phyloP scores from a whole-genome alignment of 2,329 filamentous ascomycete genomes.

The Xylaria sp. region DNA sequence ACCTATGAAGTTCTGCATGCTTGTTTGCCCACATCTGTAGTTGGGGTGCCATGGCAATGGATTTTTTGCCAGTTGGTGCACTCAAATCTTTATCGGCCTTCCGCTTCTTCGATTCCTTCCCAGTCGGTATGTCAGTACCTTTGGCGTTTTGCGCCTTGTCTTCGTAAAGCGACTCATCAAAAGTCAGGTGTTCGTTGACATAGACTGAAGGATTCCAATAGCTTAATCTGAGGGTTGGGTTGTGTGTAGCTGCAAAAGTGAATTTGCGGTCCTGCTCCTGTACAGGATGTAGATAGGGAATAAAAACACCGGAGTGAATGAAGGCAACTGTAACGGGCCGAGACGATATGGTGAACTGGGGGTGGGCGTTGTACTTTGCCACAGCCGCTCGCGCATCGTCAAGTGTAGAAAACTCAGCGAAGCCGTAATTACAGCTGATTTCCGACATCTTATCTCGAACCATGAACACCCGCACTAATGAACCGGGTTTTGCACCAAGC shows the following conservation, averaged over 20 bases:
- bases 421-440: conserved; percentile 83
- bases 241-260: conserved; percentile 76
- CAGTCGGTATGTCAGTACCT: conserved; percentile 47
- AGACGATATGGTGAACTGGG: conserved; percentile 81
- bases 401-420: conserved; percentile 82
- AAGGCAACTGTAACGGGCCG: conserved; percentile 76
- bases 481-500: conserved; percentile 76
- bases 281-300: conserved; percentile 72
- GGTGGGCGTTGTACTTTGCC: conserved; percentile 74
- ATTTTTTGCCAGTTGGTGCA: conserved; percentile 55
- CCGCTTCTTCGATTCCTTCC: conserved; percentile 50
- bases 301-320: conserved; percentile 86
- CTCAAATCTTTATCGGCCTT: conserved; percentile 61
- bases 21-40: conserved; percentile 78
- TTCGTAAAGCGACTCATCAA: conserved; percentile 59
- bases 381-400: conserved; percentile 81
- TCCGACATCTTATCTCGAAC: conserved; percentile 77
- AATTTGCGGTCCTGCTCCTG: conserved; percentile 67
- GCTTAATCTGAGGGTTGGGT: conserved; percentile 72
- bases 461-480: conserved; percentile 79
- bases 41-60: conserved; percentile 69
- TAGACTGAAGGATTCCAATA: conserved; percentile 83
- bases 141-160: conserved; percentile 53
- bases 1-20: conserved; percentile 73
- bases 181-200: conserved; percentile 70